Percentiles rank a stretch among this genome's conserved stretches.
Evolutionary conservation across 2,329 filamentous ascomycete species (phyloP).

Genomic region (Fusarium sp.): DNA sequence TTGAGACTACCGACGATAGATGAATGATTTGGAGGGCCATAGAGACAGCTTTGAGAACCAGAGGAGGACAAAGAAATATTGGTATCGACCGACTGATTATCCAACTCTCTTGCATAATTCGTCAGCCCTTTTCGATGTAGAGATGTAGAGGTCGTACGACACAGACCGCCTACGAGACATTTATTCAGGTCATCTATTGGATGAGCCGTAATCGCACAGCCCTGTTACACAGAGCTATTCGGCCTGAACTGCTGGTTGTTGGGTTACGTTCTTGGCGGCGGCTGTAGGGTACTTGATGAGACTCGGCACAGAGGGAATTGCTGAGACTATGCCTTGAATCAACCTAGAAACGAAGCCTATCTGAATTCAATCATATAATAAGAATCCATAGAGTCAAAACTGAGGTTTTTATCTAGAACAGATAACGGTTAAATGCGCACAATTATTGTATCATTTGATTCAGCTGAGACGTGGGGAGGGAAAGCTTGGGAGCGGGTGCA

Average conservation of each 20-base stretch:
- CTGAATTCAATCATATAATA: not conserved
- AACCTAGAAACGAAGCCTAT: not conserved
- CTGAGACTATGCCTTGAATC: not conserved
- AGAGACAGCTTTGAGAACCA: not conserved
- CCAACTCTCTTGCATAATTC: not conserved
- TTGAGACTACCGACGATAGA: not conserved
- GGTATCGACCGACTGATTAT: not conserved
- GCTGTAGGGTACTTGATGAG: not conserved
- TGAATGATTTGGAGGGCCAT: not conserved
- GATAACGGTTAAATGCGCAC: not conserved
- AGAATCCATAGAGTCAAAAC: not conserved
- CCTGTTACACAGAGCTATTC: not conserved
- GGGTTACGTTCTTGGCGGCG: not conserved
- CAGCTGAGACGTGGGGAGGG: slow-evolving; percentile 15
- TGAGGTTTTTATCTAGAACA: not conserved
- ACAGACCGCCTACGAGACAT: not conserved
- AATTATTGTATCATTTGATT: not conserved
- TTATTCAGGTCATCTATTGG: not conserved
- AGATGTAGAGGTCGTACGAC: not conserved
- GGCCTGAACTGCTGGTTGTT: not conserved
- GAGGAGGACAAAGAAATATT: not conserved
- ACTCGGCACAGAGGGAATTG: not conserved
- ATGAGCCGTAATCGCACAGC: not conserved
- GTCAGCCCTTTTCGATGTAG: not conserved
- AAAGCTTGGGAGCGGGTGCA: slow-evolving; percentile 20